A percentile compares a stretch with the other conserved stretches of the same genome.
These are phyloP conservation scores for Mucor sp. DNA, from an alignment of 371 early-diverging fungal species.

Conservation along the genomic window DNA sequence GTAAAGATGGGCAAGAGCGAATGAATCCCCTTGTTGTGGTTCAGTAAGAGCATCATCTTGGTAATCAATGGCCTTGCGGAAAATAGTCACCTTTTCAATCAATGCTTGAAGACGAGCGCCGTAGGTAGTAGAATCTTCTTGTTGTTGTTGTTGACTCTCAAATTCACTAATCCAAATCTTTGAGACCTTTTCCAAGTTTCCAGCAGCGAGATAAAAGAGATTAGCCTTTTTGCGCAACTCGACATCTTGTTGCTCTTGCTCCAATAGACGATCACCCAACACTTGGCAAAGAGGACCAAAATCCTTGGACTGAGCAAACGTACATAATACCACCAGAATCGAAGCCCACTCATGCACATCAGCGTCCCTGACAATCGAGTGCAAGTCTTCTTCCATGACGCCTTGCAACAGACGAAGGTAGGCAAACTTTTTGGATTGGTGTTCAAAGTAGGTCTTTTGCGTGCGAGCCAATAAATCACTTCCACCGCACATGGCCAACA, in stretches of 20 bases:
- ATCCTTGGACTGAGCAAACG: slow-evolving; percentile 82
- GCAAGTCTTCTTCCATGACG: slow-evolving; percentile 79
- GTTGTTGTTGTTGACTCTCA: slow-evolving; percentile 35
- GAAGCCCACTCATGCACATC: slow-evolving; percentile 91
- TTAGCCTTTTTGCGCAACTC: slow-evolving; percentile 55
- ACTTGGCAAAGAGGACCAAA: slow-evolving; percentile 70
- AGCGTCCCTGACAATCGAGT: slow-evolving; percentile 79
- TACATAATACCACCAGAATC: slow-evolving; percentile 87
- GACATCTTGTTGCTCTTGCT: slow-evolving; percentile 28
- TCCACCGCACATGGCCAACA: slow-evolving; percentile 89
- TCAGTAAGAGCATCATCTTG: slow-evolving; percentile 36
- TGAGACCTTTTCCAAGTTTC: slow-evolving; percentile 81
- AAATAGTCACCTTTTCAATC: slow-evolving; percentile 89
- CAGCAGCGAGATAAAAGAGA: slow-evolving; percentile 88
- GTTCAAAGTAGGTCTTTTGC: slow-evolving; percentile 85
- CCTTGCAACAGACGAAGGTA: slow-evolving; percentile 85
- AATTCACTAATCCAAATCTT: slow-evolving; percentile 74
- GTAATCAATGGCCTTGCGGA: slow-evolving; percentile 86
- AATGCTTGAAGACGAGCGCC: slow-evolving; percentile 65
- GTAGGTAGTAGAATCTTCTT: slow-evolving; percentile 20
- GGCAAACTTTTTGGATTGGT: slow-evolving; percentile 50
- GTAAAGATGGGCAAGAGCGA: slow-evolving; percentile 71
- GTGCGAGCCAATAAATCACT: slow-evolving; percentile 81
- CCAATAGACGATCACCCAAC: slow-evolving; percentile 70
- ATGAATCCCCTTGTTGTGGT: slow-evolving; percentile 27